Evolutionary conservation across 2,329 filamentous ascomycete species (phyloP).

Genomic region (Raffaelea ambrosiae): DNA sequence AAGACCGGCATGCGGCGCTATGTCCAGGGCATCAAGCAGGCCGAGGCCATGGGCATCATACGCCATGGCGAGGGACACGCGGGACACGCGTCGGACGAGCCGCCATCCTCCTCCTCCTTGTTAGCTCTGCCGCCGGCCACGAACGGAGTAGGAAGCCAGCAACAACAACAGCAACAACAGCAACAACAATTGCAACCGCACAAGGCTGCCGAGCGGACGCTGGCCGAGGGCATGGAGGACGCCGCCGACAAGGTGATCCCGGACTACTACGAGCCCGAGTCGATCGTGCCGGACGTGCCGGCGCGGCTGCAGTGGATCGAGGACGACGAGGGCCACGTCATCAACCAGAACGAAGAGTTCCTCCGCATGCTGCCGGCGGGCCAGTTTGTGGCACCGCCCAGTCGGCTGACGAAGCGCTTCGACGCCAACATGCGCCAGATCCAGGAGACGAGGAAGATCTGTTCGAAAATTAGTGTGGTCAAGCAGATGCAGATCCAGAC

Average conservation of each 20-base stretch:
- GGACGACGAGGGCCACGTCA: slow-evolving; percentile 79
- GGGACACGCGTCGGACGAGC: neutral
- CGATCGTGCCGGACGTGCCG: slow-evolving; percentile 75
- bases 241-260: slow-evolving; percentile 78
- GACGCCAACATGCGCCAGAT: slow-evolving; percentile 89
- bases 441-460: slow-evolving; percentile 93
- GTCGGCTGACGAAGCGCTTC: slow-evolving; percentile 68
- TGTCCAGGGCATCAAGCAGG: slow-evolving; percentile 68
- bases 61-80: slow-evolving; percentile 25
- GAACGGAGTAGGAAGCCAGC: too few species aligned
- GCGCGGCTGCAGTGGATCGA: slow-evolving; percentile 77
- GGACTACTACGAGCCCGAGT: slow-evolving; percentile 88
- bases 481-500: slow-evolving; percentile 99
- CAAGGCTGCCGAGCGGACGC: slow-evolving; percentile 51
- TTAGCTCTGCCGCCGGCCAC: too few species aligned
- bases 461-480: slow-evolving; percentile 92
- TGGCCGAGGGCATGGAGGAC: slow-evolving; percentile 91
- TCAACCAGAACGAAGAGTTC: slow-evolving; percentile 81
- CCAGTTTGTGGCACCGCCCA: slow-evolving; percentile 65
- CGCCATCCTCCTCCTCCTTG: too few species aligned
- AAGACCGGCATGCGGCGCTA: slow-evolving; percentile 88
- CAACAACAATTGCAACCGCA: slow-evolving; percentile 15
- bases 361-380: slow-evolving; percentile 68
- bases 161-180: too few species aligned
- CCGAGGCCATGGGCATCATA: slow-evolving; percentile 39